Base-by-base conservation (phyloP, 2,329 filamentous ascomycete species). In the Trichoderma endophyticum region DNA sequence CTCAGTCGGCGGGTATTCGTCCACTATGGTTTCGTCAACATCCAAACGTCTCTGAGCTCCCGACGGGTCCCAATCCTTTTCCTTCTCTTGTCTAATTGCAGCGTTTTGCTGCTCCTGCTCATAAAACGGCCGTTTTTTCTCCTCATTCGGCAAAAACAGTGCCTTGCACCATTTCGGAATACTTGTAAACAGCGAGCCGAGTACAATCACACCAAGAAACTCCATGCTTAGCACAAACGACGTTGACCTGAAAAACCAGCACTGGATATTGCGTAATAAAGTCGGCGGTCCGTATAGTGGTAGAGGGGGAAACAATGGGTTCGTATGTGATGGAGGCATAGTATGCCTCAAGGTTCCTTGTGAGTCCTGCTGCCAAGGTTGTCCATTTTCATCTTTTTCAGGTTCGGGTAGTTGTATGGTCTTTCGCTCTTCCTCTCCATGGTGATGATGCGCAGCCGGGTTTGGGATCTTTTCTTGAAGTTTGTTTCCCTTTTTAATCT, bases 241-340 rank as follows among this genome's bases (percentile, higher is more conserved):
- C 0, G 90, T 87, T 2, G 88, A 75, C 11, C 91, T 87, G 73
- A 96, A 92, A 18, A 86, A 82, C 34, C 86, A 80, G 78, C 89
- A 93, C 75, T 95, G 91, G 1, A 94, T 36, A 36, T 89, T 85
- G 62, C 90, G 86, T n/a, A 91, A 72, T 0, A 88, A 66, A 0
- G 92, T 91, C 0, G 94, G 90, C 0, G 93, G 91, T 0, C 93
- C 93, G 76, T 97, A 97, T 1, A 93, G 84, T 0, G 94, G 94
- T 9, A 97, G 81, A 2, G 93, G 93, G 6, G 94, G 94, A 75
- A 98, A 98, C 6, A 97, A 83, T 3, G 93, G 92, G 75, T 95
- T 91, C 2, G 93, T 95, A 74, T 89, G 87, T 8, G 90, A 90
- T 1, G 90, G 89, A 0, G 92, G 90, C 82, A 86, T 86, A 15